A percentile compares a stretch with the other conserved stretches of the same genome.
phyloP scores from a whole-genome alignment of 495 filamentous ascomycete genomes.

The Copromyces sp. region DNA sequence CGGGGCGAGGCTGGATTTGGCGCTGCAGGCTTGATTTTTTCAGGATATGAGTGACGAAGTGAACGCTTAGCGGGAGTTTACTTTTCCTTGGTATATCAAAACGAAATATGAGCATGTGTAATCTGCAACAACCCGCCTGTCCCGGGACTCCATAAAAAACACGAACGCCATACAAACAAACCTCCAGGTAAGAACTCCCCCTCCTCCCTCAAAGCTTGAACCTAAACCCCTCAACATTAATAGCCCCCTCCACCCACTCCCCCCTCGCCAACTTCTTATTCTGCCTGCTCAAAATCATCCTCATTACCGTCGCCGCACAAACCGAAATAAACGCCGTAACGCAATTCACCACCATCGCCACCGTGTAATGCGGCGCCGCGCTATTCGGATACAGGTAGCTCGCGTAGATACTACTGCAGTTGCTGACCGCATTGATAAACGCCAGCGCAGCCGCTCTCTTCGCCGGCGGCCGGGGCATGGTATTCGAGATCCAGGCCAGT shows the following conservation, averaged over 20 bases:
- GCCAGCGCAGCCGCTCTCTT: constrained; percentile 78
- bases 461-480: constrained; percentile 69
- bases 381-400: constrained; percentile 51
- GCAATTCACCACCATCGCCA: constrained; percentile 70
- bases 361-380: constrained; percentile 40
- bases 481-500: constrained; percentile 71
- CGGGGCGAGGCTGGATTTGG: constrained; percentile 42
- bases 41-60: background rate
- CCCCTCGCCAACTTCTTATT: constrained; percentile 63
- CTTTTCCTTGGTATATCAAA: background rate
- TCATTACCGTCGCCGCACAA: constrained; percentile 49
- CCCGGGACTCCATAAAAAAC: background rate
- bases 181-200: background rate
- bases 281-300: constrained; percentile 54
- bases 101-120: background rate
- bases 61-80: background rate
- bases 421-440: constrained; percentile 73
- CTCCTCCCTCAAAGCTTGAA: constrained; percentile 41
- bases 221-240: constrained; percentile 52
- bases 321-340: constrained; percentile 57
- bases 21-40: constrained; percentile 31
- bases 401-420: constrained; percentile 63
- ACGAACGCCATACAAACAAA: background rate
- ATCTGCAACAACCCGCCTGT: background rate
- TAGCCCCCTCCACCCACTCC: constrained; percentile 35